Evolutionary conservation across 2,329 filamentous ascomycete genomes (phyloP), one percentile per base, ranked within the genome.

Genomic region (Neonectria magnoliae): DNA sequence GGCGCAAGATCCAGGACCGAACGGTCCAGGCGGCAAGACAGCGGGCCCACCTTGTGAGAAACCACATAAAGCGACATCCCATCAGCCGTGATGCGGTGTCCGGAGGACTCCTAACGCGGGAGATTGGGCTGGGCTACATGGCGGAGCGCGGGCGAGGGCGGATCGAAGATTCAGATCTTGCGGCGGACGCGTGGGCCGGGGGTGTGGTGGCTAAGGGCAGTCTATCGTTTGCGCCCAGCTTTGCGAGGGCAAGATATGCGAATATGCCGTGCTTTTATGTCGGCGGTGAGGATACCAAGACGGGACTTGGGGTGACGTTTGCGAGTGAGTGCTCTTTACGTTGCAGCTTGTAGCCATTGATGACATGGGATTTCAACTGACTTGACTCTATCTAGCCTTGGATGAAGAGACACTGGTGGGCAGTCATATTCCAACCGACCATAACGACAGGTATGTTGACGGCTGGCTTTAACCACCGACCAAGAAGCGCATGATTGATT

Each of bases 1-100:
- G 82, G 68, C 87, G 87, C 57, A 83, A 83, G 64, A 66, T 80
- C 3, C 80, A 85, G 33, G 80, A 85, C 38, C 76, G 76, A 22
- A 75, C 76, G 5, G 73, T 72, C 1, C 58, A 71, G 47, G 74
- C 69, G 11, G 72, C 71, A 0, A 66, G 71, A 14, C 69, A 68
- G 5, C 74, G 78, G 44, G 69, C 71, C n/a, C 58, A 76, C 13
- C 65, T 79, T 9, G 68, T 78, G n/a, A 77, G 73, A 64, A 68
- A 73, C 16, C 81, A 82, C 18, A 77, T 85, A 51, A 78, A 70
- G 63, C 80, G 82, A 3, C 76, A 80, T 13, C 65, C 57, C 5
- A 71, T 83, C 5, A 63, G 68, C 4, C 74, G 75, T 16, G 77
- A 84, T 62, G 62, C 73, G 13, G 77, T 83, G 7, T 38, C 68